Conservation (phyloP, 2,329 filamentous ascomycete genomes). For the Beauveria sp. region DNA sequence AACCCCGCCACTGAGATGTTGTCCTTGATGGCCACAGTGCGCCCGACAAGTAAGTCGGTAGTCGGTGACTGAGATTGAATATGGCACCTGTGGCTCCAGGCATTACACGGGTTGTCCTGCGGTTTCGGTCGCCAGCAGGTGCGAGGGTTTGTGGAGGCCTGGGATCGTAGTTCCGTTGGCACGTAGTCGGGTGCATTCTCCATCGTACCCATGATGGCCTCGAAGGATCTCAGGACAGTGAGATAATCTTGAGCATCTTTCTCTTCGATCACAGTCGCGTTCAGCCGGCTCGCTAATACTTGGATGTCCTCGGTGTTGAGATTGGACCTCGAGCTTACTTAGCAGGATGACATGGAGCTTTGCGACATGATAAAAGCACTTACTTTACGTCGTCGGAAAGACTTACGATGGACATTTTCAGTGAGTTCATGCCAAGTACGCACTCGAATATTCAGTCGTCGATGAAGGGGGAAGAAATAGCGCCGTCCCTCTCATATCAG, state of each 20-base stretch:
- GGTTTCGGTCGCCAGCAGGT: neutral
- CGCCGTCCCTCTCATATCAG: too few relatives aligned
- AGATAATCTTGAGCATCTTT: neutral
- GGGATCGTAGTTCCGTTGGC: neutral
- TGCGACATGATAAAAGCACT: too few relatives aligned
- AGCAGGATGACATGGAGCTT: too few relatives aligned
- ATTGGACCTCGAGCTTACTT: neutral
- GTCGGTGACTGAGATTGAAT: neutral
- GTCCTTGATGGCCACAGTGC: constrained; percentile 21
- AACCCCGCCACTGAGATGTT: constrained; percentile 22
- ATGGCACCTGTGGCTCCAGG: neutral
- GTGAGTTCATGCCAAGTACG: too few relatives aligned
- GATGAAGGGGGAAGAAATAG: too few relatives aligned
- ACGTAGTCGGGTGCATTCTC: neutral
- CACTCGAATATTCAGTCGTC: too few relatives aligned
- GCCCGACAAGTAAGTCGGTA: constrained; percentile 12
- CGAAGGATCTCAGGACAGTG: neutral
- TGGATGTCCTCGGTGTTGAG: neutral
- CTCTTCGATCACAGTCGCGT: too few relatives aligned
- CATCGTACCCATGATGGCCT: neutral
- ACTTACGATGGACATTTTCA: too few relatives aligned
- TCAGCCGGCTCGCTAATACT: too few relatives aligned
- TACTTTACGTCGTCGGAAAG: too few relatives aligned
- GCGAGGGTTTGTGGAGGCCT: neutral
- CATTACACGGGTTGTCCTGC: neutral